phyloP scores from a whole-genome alignment of 352 stramenopile genomes.

The Phytopythium chamaehyphon region DNA sequence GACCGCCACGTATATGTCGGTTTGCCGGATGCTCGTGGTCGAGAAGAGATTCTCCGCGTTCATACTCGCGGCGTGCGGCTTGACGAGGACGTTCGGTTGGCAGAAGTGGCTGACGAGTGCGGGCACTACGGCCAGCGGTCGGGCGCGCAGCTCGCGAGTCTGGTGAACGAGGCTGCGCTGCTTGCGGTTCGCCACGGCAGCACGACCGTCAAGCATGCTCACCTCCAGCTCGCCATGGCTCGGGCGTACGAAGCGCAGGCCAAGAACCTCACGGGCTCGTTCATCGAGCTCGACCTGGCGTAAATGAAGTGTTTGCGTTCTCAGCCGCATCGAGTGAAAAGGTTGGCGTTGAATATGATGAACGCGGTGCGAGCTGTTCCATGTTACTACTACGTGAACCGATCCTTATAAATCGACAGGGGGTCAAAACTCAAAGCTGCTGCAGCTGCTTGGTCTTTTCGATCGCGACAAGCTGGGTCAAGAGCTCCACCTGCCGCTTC shows the following conservation, averaged over 20 bases:
- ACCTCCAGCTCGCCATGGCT: slow-evolving; percentile 76
- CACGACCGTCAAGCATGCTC: slow-evolving; percentile 48
- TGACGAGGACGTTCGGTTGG: slow-evolving; percentile 47
- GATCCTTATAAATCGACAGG: background rate
- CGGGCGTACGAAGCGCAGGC: slow-evolving; percentile 57
- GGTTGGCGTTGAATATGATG: too few relatives aligned
- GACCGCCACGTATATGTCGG: slow-evolving; percentile 96
- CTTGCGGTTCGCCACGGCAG: slow-evolving; percentile 69
- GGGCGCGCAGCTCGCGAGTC: slow-evolving; percentile 68
- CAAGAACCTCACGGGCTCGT: slow-evolving; percentile 50
- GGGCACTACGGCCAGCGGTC: slow-evolving; percentile 56
- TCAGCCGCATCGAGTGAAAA: too few relatives aligned
- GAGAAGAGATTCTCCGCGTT: slow-evolving; percentile 75
- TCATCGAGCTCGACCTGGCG: slow-evolving; percentile 53
- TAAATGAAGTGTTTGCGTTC: slow-evolving; percentile 7
- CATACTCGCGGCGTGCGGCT: slow-evolving; percentile 61
- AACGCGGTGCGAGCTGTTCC: too few relatives aligned
- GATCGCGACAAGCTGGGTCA: slow-evolving; percentile 4
- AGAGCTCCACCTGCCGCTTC: slow-evolving; percentile 6
- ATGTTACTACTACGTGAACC: too few relatives aligned
- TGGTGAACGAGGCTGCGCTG: slow-evolving; percentile 83
- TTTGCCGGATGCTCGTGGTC: slow-evolving; percentile 89
- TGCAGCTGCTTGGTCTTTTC: slow-evolving; percentile 6
- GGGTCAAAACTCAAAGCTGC: background rate
- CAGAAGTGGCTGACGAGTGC: slow-evolving; percentile 48